These are phyloP conservation scores for Styphnolobium japonicum DNA, from an alignment of 306 rosid species.

Conservation along the genomic window DNA sequence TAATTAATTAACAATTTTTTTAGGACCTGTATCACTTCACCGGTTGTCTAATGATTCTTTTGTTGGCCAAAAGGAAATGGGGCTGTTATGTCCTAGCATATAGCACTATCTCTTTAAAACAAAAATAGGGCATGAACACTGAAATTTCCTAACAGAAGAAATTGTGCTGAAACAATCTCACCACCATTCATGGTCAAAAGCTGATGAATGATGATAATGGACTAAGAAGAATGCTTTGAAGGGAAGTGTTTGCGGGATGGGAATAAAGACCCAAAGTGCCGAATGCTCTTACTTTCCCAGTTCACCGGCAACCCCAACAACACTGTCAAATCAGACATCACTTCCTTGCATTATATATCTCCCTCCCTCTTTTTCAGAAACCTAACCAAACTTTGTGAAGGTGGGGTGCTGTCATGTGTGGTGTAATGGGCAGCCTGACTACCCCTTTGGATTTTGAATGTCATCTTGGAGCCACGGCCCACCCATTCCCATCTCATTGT, in stretches of 20 bases:
- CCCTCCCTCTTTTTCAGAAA: slow-evolving; percentile 29
- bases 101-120: not conserved
- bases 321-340: slow-evolving; percentile 36
- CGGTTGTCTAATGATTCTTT: not conserved
- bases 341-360: not conserved
- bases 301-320: slow-evolving; percentile 25
- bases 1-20: not conserved
- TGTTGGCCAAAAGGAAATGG: not conserved
- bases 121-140: not conserved
- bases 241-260: slow-evolving; percentile 13
- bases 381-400: slow-evolving; percentile 24
- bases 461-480: not conserved
- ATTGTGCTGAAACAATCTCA: not conserved
- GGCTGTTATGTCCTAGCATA: not conserved
- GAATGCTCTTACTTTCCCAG: not conserved
- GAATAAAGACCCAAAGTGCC: slow-evolving; percentile 9
- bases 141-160: not conserved
- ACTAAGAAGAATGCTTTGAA: not conserved
- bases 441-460: slow-evolving; percentile 11
- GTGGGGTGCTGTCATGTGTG: slow-evolving; percentile 29
- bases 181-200: not conserved
- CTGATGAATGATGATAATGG: not conserved
- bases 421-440: slow-evolving; percentile 35
- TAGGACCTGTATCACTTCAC: not conserved
- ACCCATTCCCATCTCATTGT: slow-evolving; percentile 21